Evolutionary conservation across 2,329 filamentous ascomycete species (phyloP).

Genomic region (Keithomyces neogunnii): DNA sequence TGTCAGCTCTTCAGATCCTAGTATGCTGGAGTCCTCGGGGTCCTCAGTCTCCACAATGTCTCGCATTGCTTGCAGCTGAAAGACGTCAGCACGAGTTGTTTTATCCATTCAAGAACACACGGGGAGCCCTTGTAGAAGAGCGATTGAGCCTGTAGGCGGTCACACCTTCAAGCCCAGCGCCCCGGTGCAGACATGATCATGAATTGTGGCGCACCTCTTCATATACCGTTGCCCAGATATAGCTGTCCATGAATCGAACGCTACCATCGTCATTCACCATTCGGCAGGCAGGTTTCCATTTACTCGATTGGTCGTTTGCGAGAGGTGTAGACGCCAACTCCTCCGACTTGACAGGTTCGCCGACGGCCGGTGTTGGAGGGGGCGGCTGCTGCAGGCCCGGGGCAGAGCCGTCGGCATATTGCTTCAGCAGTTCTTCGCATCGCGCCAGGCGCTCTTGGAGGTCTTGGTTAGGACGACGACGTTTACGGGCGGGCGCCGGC

Average conservation of each 20-base stretch:
- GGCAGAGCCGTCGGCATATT: conserved; percentile 38
- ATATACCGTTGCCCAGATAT: conserved; percentile 44
- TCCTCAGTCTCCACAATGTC: conserved; percentile 45
- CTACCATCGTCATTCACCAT: conserved; percentile 47
- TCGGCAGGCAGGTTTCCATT: conserved; percentile 41
- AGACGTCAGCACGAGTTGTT: conserved; percentile 9
- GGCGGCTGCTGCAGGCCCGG: conserved; percentile 14
- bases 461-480: conserved; percentile 51
- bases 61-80: conserved; percentile 48
- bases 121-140: no score
- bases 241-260: conserved; percentile 49
- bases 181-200: not conserved
- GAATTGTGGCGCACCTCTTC: conserved; percentile 38
- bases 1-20: conserved; percentile 39
- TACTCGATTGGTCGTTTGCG: conserved; percentile 19
- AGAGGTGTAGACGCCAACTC: conserved; percentile 16
- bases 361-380: conserved; percentile 2
- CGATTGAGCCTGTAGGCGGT: not conserved
- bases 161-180: not conserved
- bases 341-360: conserved; percentile 16
- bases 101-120: no score
- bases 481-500: conserved; percentile 50
- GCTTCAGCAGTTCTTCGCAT: conserved; percentile 50
- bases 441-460: conserved; percentile 51
- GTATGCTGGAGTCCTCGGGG: conserved; percentile 36